These are phyloP conservation scores for Fusarium floridanum DNA, from an alignment of 2,329 filamentous ascomycete genomes.

Conservation along the genomic window DNA sequence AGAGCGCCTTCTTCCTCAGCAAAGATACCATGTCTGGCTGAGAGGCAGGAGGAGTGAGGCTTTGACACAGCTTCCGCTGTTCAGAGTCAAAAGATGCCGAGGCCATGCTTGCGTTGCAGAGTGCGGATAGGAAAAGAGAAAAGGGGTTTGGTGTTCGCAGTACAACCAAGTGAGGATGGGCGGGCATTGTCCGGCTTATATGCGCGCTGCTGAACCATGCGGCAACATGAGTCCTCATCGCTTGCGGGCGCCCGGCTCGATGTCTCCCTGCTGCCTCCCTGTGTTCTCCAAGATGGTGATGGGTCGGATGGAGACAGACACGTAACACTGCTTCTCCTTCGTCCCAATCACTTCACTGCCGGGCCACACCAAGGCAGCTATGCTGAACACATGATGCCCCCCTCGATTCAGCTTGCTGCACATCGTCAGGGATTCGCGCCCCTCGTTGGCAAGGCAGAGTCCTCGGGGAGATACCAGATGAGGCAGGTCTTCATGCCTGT, in stretches of 20 bases:
- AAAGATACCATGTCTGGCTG: not conserved
- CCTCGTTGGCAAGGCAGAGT: slow-evolving; percentile 21
- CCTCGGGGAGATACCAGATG: slow-evolving; percentile 2
- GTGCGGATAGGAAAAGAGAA: not conserved
- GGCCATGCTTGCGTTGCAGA: not conserved
- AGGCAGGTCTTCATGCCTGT: slow-evolving; percentile 11
- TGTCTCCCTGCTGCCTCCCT: not conserved
- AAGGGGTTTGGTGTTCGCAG: not conserved
- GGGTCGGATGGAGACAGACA: not conserved
- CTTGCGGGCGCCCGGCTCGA: not conserved
- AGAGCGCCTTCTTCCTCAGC: not conserved
- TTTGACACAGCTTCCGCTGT: not conserved
- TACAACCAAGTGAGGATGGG: not conserved
- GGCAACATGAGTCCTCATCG: not conserved
- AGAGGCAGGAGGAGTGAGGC: not conserved
- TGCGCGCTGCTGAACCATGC: not conserved
- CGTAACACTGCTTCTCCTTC: slow-evolving; percentile 9
- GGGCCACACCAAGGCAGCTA: slow-evolving; percentile 12
- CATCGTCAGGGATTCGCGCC: not conserved
- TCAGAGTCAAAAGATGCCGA: not conserved
- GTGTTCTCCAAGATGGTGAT: not conserved
- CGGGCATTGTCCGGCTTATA: slow-evolving; percentile 14
- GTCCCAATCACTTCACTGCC: slow-evolving; percentile 7
- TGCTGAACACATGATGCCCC: not conserved
- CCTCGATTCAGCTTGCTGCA: slow-evolving; percentile 8